These are phyloP conservation scores for Colletotrichum liriopes DNA, from an alignment of 2,329 filamentous ascomycete genomes.

Conservation along the genomic window DNA sequence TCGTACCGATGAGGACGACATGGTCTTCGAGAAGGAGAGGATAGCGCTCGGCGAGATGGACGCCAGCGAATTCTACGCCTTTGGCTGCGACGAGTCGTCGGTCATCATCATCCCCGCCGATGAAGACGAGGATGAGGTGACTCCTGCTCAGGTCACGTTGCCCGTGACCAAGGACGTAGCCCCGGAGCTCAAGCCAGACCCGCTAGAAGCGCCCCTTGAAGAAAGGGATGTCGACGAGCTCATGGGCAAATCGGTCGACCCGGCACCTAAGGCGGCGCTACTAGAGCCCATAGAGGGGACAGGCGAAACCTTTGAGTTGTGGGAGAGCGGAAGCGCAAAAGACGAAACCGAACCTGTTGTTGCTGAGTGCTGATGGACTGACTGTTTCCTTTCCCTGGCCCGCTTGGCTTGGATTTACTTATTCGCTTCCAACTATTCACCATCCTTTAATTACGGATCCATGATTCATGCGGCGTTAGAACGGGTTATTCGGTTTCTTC, in stretches of 20 bases:
- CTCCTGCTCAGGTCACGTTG: conserved; percentile 21
- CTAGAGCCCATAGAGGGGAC: conserved; percentile 72
- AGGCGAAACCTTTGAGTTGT: conserved; percentile 76
- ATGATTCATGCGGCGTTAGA: conserved; percentile 41
- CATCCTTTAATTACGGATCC: conserved; percentile 41
- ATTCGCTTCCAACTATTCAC: conserved; percentile 40
- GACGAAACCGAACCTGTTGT: conserved; percentile 64
- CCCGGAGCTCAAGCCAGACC: conserved; percentile 47
- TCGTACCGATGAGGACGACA: conserved; percentile 62
- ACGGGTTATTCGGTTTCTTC: conserved; percentile 11
- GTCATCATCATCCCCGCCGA: conserved; percentile 76
- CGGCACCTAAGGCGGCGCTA: conserved; percentile 61
- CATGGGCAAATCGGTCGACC: conserved; percentile 55
- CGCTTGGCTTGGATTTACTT: conserved; percentile 20
- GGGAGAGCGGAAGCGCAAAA: conserved; percentile 78
- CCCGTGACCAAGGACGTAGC: conserved; percentile 47
- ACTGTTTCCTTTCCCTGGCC: conserved; percentile 33
- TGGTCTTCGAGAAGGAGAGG: conserved; percentile 76
- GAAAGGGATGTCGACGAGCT: conserved; percentile 54
- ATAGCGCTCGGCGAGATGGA: conserved; percentile 78
- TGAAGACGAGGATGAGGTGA: conserved; percentile 61
- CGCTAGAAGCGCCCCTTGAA: conserved; percentile 40
- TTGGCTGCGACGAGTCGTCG: conserved; percentile 75
- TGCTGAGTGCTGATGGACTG: conserved; percentile 46
- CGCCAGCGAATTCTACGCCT: conserved; percentile 76